Evolutionary conservation across 371 early-diverging fungal genomes (phyloP), one percentile per base, ranked within the genome.

Genomic region (Apophysomyces variabilis): DNA sequence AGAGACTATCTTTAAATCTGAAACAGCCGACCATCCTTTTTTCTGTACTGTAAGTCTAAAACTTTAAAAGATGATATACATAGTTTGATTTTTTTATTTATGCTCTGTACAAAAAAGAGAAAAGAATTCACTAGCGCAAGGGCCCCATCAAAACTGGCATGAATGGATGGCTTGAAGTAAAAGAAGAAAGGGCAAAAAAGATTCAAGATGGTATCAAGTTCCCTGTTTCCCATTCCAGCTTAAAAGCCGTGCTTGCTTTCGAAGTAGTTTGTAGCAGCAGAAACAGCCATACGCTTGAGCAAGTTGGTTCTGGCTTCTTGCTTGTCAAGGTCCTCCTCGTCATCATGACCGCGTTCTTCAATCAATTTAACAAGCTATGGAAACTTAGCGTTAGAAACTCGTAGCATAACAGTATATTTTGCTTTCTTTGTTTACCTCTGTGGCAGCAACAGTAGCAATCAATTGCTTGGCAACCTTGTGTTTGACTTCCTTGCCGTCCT

Each of bases 371-470:
- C 73, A 61, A 79, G 71, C 80, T 79, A 67, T n/a, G 38, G 37
- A 44, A 6, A 39, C 26, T 21, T n/a, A 45, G 5, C 16, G 36
- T 57, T 35, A 14, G 38, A 16, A 11, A 0, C 32, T 7, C 12
- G 3, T 5, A 11, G 57, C 16, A 12, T 5, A 16, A n/a, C 32
- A 54, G 21, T 50, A 13, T 21, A 0, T 57, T 57, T 5, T 36
- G 6, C 0, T 35, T 50, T 26, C 7, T 50, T 50, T 26, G 32
- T 26, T 26, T 66, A 80, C 82, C 68, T 84, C 84, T 39, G 76
- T 74, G 11, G 76, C 88, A 44, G 84, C 86, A 14, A 78, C 67
- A 38, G 58, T 78, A 47, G 85, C 86, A 68, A 87, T 74, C 59
- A 80, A 35, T 65, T 86, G 76, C 70, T 88, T 88, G 57, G 82